These are phyloP conservation scores for Trypanosoma scelopori DNA, from an alignment of 208 protist species.

Conservation along the genomic window DNA sequence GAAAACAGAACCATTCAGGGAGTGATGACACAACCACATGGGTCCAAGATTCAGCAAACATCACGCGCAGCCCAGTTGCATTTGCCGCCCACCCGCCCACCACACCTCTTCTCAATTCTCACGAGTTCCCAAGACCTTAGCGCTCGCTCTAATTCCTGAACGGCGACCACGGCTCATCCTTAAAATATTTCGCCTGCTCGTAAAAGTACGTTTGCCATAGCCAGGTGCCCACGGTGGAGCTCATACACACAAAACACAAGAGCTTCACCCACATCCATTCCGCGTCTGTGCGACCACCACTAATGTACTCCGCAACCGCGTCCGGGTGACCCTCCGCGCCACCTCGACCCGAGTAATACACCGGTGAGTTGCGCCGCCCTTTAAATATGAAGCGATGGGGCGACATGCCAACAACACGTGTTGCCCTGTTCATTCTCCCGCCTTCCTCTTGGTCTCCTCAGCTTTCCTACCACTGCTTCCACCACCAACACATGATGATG, in stretches of 20 bases:
- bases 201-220: constrained; percentile 73
- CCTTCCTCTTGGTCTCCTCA: no score
- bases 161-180: constrained; percentile 86
- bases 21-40: no score
- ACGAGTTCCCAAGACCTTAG: no score
- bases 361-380: constrained; percentile 43
- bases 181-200: constrained; percentile 81
- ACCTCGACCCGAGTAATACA: constrained; percentile 57
- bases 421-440: constrained; percentile 6
- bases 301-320: constrained; percentile 43
- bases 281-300: constrained; percentile 53
- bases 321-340: constrained; percentile 61
- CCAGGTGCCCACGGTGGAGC: constrained; percentile 67
- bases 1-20: no score
- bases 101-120: no score
- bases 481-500: no score
- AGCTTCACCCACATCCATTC: constrained; percentile 87
- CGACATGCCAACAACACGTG: background rate
- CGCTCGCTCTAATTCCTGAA: constrained; percentile 26
- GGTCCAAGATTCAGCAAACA: no score
- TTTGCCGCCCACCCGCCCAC: no score
- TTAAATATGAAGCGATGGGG: constrained; percentile 46
- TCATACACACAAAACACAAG: constrained; percentile 76
- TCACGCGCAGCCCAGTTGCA: no score
- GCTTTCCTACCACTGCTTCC: no score